A percentile compares a stretch with the other conserved stretches of the same genome.
Evolutionary conservation across 345 rosid genomes (phyloP).

Genomic region (Barbarea vulgaris): DNA sequence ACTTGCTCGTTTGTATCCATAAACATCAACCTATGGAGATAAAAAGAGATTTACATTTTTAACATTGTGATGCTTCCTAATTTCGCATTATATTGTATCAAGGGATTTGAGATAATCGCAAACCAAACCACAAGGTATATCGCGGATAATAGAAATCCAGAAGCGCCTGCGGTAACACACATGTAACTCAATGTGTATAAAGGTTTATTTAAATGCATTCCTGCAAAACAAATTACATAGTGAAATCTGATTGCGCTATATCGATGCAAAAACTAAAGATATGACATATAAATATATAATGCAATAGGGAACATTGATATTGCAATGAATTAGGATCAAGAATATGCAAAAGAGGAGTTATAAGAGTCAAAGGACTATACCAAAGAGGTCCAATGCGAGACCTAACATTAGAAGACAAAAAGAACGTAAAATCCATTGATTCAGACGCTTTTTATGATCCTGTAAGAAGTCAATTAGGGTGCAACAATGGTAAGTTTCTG

Average conservation of each 20-base stretch:
- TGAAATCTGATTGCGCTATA: neutral
- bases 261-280: conserved; percentile 7
- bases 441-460: conserved; percentile 64
- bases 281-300: no score
- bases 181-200: conserved; percentile 80
- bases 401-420: conserved; percentile 56
- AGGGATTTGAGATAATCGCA: neutral
- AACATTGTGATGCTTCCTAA: neutral
- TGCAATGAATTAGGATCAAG: neutral
- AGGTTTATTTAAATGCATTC: conserved; percentile 86
- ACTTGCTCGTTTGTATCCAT: conserved; percentile 51
- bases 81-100: neutral
- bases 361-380: conserved; percentile 42
- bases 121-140: conserved; percentile 66
- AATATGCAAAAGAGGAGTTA: neutral
- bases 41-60: neutral
- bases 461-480: conserved; percentile 35
- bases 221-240: conserved; percentile 39
- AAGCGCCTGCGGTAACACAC: conserved; percentile 71
- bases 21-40: conserved; percentile 60
- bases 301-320: no score
- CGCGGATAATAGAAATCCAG: conserved; percentile 70
- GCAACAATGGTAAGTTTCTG: conserved; percentile 13
- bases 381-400: conserved; percentile 55
- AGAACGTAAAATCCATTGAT: conserved; percentile 63